Percentiles rank a stretch among this genome's conserved stretches.
phyloP scores from a whole-genome alignment of 345 rosid species.

The Arabis hirsuta region DNA sequence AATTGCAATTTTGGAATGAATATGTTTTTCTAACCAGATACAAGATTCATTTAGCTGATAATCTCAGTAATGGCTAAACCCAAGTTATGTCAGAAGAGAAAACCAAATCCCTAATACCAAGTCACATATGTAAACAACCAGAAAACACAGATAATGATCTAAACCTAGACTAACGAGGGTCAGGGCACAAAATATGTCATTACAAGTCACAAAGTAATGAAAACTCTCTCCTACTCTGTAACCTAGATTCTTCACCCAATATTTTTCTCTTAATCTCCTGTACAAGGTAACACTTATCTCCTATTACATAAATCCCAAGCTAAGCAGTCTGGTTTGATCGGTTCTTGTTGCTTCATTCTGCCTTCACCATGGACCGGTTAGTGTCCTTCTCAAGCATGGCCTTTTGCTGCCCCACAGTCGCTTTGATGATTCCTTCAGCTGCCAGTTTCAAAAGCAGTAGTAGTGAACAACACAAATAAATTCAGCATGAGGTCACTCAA shows the following conservation, averaged over 20 bases:
- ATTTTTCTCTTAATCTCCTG: conserved; percentile 37
- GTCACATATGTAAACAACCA: conserved; percentile 21
- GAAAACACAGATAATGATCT: conserved; percentile 28
- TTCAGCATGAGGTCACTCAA: not conserved
- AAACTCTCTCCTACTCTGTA: conserved; percentile 39
- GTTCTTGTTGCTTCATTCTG: conserved; percentile 27
- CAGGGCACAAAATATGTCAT: conserved; percentile 20
- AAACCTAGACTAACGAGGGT: conserved; percentile 32
- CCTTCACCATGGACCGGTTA: conserved; percentile 80
- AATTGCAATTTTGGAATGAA: conserved; percentile 24
- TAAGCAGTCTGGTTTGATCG: conserved; percentile 20
- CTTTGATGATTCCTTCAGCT: conserved; percentile 54
- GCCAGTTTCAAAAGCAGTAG: conserved; percentile 23
- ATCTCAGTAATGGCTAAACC: not conserved
- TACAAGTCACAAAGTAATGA: too few species aligned
- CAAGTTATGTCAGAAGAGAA: conserved; percentile 13
- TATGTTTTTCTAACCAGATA: conserved; percentile 28
- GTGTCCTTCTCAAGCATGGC: conserved; percentile 56
- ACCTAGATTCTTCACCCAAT: conserved; percentile 31
- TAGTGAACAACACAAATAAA: conserved; percentile 14
- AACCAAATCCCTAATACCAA: not conserved
- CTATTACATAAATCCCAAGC: conserved; percentile 37
- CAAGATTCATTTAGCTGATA: conserved; percentile 14
- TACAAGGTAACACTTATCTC: conserved; percentile 43
- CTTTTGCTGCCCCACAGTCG: conserved; percentile 64